Conservation (phyloP, 768 basidiomycete species). For the Lanmaoa rubissima region DNA sequence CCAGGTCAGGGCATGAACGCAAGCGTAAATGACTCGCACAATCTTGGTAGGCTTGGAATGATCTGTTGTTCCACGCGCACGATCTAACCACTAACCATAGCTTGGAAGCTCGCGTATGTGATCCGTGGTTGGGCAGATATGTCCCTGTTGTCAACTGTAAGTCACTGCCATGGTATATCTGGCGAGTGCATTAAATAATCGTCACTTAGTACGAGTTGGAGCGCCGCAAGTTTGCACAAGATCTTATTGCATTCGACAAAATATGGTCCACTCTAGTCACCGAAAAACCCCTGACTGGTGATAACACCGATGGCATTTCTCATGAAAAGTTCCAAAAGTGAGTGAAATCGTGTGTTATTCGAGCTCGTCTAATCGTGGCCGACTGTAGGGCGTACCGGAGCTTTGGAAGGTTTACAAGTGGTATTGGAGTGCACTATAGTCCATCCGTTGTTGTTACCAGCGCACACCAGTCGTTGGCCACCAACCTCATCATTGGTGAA, state of each 20-base stretch:
- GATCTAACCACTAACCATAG: conserved; percentile 19
- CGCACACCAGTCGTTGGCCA: conserved; percentile 37
- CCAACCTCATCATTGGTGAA: conserved; percentile 44
- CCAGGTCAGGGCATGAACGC: conserved; percentile 55
- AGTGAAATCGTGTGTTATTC: conserved; percentile 2
- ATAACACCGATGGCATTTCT: conserved; percentile 35
- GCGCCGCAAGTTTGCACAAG: conserved; percentile 51
- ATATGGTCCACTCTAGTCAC: conserved; percentile 51
- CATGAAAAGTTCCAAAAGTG: conserved; percentile 46
- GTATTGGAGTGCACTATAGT: conserved; percentile 47
- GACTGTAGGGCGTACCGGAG: conserved; percentile 40
- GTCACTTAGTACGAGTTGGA: conserved; percentile 47
- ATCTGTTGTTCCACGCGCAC: background rate
- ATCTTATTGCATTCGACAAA: conserved; percentile 54
- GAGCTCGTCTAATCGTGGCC: background rate
- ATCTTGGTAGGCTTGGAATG: conserved; percentile 36
- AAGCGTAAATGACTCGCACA: conserved; percentile 52
- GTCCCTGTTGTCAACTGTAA: conserved; percentile 45
- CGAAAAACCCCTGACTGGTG: conserved; percentile 43
- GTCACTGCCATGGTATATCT: conserved; percentile 5
- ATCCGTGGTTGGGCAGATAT: conserved; percentile 46
- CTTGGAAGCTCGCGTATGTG: conserved; percentile 54
- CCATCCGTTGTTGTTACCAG: conserved; percentile 38
- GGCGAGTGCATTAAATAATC: background rate
- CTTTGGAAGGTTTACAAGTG: conserved; percentile 46